Evolutionary conservation across 2,329 filamentous ascomycete species (phyloP).

Genomic region (Blastomyces emzantsi): DNA sequence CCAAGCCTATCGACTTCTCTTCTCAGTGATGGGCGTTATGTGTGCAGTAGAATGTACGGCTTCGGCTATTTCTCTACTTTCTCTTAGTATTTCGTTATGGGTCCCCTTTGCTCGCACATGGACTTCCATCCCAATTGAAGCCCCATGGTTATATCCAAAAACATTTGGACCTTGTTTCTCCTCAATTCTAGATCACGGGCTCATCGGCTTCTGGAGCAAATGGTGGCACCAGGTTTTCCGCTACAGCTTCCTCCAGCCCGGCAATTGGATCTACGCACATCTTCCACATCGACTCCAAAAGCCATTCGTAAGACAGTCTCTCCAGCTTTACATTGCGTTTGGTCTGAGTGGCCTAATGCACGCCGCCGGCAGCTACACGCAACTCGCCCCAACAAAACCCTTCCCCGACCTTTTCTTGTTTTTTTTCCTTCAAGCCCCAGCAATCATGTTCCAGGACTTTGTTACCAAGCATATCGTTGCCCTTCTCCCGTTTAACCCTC

Average conservation of each 20-base stretch:
- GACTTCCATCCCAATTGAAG: slow-evolving; percentile 51
- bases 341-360: slow-evolving; percentile 48
- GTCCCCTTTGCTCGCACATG: slow-evolving; percentile 46
- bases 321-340: slow-evolving; percentile 27
- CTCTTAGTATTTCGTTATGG: slow-evolving; percentile 43
- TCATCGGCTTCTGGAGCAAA: slow-evolving; percentile 72
- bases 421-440: slow-evolving; percentile 61
- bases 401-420: slow-evolving; percentile 51
- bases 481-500: slow-evolving; percentile 28
- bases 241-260: slow-evolving; percentile 40
- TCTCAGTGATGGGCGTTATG: slow-evolving; percentile 45
- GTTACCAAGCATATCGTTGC: slow-evolving; percentile 32
- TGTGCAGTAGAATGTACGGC: slow-evolving; percentile 54
- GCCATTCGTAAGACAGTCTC: slow-evolving; percentile 17
- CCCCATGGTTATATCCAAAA: slow-evolving; percentile 54
- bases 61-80: slow-evolving; percentile 52
- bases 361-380: slow-evolving; percentile 57
- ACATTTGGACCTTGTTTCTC: slow-evolving; percentile 44
- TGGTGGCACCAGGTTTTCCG: slow-evolving; percentile 94
- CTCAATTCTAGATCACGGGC: slow-evolving; percentile 49
- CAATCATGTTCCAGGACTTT: slow-evolving; percentile 52
- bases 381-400: slow-evolving; percentile 52
- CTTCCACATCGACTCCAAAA: slow-evolving; percentile 18
- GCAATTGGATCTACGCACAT: slow-evolving; percentile 32
- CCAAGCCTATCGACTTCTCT: slow-evolving; percentile 47